A percentile compares a stretch with the other conserved stretches of the same genome.
Conservation (phyloP, 1,284 basidiomycete genomes). For the Peniophora sp. region DNA sequence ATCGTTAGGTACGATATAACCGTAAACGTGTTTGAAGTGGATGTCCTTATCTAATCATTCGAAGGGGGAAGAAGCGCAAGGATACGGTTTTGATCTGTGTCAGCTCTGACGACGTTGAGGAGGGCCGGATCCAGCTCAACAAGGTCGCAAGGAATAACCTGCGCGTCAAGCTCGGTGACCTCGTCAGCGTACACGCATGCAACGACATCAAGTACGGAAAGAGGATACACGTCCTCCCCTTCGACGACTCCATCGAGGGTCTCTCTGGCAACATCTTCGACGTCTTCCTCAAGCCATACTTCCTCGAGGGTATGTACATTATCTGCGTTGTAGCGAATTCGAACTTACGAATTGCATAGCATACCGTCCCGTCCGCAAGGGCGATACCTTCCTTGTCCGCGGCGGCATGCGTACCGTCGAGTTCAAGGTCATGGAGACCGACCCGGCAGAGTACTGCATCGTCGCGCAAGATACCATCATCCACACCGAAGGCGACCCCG, state of each 20-base stretch:
- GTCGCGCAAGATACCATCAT: conserved; percentile 97
- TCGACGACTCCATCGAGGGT: conserved; percentile 97
- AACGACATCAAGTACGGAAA: conserved; percentile 99
- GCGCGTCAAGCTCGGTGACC: conserved; percentile 94
- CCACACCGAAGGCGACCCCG: conserved; percentile 96
- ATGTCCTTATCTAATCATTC: conserved; percentile 1
- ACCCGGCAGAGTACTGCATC: conserved; percentile 94
- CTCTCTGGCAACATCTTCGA: conserved; percentile 98
- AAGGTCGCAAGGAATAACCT: conserved; percentile 99
- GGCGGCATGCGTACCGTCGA: conserved; percentile 98
- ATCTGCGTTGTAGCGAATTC: background rate
- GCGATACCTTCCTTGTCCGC: conserved; percentile 97
- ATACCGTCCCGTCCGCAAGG: conserved; percentile 91
- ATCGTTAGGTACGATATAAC: conserved; percentile 69
- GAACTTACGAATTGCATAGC: conserved; percentile 39
- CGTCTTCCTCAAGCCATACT: conserved; percentile 98
- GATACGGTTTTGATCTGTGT: conserved; percentile 96
- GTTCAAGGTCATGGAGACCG: conserved; percentile 97
- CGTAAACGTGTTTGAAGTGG: background rate
- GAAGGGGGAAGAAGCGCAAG: conserved; percentile 88
- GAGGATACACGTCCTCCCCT: conserved; percentile 93
- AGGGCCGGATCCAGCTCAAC: conserved; percentile 97
- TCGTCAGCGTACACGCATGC: conserved; percentile 93
- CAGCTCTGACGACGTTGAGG: conserved; percentile 93
- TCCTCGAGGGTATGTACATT: conserved; percentile 76